phyloP scores from a whole-genome alignment of 495 filamentous ascomycete species.

The Cudoniella acicularis region DNA sequence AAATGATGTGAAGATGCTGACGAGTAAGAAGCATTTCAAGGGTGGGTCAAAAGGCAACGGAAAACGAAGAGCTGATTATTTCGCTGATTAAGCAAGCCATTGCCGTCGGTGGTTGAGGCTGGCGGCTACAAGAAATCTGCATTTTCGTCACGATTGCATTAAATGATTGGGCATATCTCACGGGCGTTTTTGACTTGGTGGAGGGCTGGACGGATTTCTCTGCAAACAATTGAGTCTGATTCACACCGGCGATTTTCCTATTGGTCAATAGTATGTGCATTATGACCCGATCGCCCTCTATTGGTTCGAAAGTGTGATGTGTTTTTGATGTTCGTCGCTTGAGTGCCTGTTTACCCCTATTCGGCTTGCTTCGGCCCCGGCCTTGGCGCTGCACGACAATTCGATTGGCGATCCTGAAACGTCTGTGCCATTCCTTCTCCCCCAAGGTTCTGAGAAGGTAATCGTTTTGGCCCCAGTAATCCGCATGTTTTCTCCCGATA shows the following conservation, averaged over 20 bases:
- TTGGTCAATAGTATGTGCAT: not conserved
- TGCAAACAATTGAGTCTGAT: not conserved
- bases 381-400: not conserved
- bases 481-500: too few species aligned
- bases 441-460: not conserved
- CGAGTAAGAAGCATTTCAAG: conserved; percentile 96
- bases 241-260: not conserved
- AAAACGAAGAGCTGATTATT: conserved; percentile 35
- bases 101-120: not conserved
- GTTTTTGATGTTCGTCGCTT: not conserved
- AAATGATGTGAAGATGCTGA: conserved; percentile 65
- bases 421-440: not conserved
- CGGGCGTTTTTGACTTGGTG: not conserved
- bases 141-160: not conserved
- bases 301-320: not conserved
- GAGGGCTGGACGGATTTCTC: not conserved
- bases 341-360: not conserved
- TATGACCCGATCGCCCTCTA: not conserved
- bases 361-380: not conserved
- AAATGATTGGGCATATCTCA: not conserved
- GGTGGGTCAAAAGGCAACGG: conserved; percentile 59
- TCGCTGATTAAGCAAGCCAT: conserved; percentile 18
- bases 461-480: too few species aligned
- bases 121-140: not conserved
- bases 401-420: not conserved